Evolutionary conservation across 169 alveolate species (phyloP), one percentile per base, ranked within the genome.

Genomic region (Eimeria necatrix): DNA sequence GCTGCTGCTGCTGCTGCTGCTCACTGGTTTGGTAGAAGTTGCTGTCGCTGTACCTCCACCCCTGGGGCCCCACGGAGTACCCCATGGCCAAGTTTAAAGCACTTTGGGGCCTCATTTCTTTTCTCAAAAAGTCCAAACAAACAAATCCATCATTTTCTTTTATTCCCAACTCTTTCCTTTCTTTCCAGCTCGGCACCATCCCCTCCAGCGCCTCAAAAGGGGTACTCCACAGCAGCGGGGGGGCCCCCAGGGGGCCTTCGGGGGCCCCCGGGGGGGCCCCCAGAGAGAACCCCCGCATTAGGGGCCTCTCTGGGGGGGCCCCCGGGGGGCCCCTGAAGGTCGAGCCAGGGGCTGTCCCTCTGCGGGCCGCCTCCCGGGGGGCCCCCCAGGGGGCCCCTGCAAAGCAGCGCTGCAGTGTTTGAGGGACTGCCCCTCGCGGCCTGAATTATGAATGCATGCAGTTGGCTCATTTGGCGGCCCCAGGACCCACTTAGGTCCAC

Each of bases 1-100:
- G n/a, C 64, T 56, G 64, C 8, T 14, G 64, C 64, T 9, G 41
- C 32, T 24, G 76, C 76, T n/a, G 14, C 9, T 14, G 20, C 14
- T 5, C 14, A 76, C 48, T 24, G 9, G 49, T 71, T 20, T 71
- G 81, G 51, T 56, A 56, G 64, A 56, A 56, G 26, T 64, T n/a
- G 9, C 20, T 64, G 8, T 9, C 41, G 61, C 61, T 46, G 86
- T 76, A 76, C 61, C 20, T 16, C 86, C 86, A 76, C 86, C 64
- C 86, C 61, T 76, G 24, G 86, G 86, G 86, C 6, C 86, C 86
- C 52, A 76, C 86, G 22, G 46, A 56, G 56, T 76, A 76, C 4
- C 61, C 86, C 86, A 76, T 76, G 86, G 48, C 86, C 26, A 76
- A 4, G 24, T 76, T 76, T 6, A 32, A 32, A 3, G n/a, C 6